These are phyloP conservation scores for Fagopyrum homotropicum DNA, from an alignment of 148 eudicot species.

Conservation along the genomic window DNA sequence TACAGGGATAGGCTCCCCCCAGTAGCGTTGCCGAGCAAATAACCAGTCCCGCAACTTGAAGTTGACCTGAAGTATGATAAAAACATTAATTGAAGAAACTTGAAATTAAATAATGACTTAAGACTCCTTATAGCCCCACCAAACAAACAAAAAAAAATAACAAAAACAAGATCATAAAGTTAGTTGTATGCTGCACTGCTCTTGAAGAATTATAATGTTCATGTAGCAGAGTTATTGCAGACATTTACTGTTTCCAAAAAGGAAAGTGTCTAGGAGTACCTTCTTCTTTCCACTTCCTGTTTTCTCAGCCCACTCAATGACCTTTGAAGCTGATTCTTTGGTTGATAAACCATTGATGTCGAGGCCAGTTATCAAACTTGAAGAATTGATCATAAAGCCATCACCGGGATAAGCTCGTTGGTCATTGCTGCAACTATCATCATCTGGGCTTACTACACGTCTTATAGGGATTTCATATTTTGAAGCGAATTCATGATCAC, in stretches of 20 bases:
- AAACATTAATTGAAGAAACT: background rate
- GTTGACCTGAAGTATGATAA: conserved; percentile 50
- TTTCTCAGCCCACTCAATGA: conserved; percentile 76
- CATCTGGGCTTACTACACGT: conserved; percentile 65
- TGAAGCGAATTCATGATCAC: conserved; percentile 87
- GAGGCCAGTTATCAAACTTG: conserved; percentile 59
- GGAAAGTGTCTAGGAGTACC: conserved; percentile 27
- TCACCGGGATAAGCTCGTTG: conserved; percentile 55
- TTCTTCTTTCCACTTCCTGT: conserved; percentile 77
- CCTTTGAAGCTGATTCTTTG: conserved; percentile 67
- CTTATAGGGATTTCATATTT: conserved; percentile 60
- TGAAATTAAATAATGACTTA: background rate
- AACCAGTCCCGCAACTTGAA: conserved; percentile 97
- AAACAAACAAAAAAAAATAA: background rate
- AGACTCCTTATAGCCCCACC: background rate
- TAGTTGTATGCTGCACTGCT: background rate
- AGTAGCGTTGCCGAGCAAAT: conserved; percentile 94
- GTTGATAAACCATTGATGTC: conserved; percentile 71
- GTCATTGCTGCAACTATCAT: conserved; percentile 27
- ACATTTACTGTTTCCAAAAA: background rate
- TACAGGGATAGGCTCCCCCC: conserved; percentile 99
- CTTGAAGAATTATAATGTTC: background rate
- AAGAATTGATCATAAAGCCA: conserved; percentile 68
- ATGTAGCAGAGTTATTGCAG: background rate
- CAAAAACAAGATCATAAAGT: background rate